Percentiles rank a stretch among this genome's conserved stretches.
These are phyloP conservation scores for Puccinia hordei DNA, from an alignment of 1,284 basidiomycete species.

Conservation along the genomic window DNA sequence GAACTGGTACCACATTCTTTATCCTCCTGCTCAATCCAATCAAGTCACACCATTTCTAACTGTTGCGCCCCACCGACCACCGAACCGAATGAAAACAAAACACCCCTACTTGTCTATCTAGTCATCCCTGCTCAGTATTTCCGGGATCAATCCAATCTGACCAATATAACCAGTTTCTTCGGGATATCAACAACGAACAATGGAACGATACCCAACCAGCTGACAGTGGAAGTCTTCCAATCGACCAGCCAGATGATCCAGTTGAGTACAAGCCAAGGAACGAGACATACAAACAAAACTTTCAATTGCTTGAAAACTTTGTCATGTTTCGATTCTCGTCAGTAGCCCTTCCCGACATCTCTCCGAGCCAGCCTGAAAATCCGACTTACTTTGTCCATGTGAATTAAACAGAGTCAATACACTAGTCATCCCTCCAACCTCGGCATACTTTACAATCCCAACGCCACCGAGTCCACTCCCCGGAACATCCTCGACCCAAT, in stretches of 20 bases:
- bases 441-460: slow-evolving; percentile 40
- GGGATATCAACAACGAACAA: slow-evolving; percentile 56
- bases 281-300: slow-evolving; percentile 56
- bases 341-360: not conserved
- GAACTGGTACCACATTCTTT: not conserved
- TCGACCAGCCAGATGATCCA: not conserved
- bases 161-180: slow-evolving; percentile 57
- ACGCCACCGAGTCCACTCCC: not conserved
- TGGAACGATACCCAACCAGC: slow-evolving; percentile 34
- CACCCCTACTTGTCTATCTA: not conserved
- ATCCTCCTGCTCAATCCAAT: not conserved
- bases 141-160: slow-evolving; percentile 56
- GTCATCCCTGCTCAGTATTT: slow-evolving; percentile 57
- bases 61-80: not conserved
- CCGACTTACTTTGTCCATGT: not conserved
- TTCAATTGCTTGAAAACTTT: slow-evolving; percentile 57
- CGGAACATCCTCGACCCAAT: slow-evolving; percentile 21
- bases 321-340: slow-evolving; percentile 58
- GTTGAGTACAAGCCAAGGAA: slow-evolving; percentile 51
- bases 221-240: not conserved
- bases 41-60: not conserved
- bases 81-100: not conserved
- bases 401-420: slow-evolving; percentile 9
- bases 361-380: not conserved
- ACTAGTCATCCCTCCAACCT: slow-evolving; percentile 34